Base-by-base conservation (phyloP, 495 filamentous ascomycete genomes). In the Penicillium antarcticum region DNA sequence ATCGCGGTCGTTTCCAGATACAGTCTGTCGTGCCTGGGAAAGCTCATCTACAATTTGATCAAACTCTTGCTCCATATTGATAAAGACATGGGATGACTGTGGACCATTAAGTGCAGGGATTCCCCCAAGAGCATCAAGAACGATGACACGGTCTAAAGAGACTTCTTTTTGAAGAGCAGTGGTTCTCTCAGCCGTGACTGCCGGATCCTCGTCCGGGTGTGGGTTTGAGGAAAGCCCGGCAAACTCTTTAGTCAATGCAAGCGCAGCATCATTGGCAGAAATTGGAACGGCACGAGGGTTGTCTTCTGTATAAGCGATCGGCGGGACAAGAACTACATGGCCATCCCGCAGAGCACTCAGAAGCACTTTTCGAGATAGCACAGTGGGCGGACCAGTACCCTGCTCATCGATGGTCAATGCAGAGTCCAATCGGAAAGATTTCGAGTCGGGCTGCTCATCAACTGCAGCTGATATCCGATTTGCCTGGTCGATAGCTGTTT, bases 61-160 rank as follows among this genome's bases (percentile, higher is more conserved):
- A 61, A 85, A 95, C 56, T 99, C 91, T 61, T 97, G 91, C 62
- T 95, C 88, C 58, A 99, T 79, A 58, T 99, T 99, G 66, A 99
- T 80, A 65, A 97, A 99, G 3, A 96, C 81, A 61, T 96, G 89
- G 12, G 87, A 84, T 8, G 80, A 79, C 35, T 87, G 80, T 0
- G 80, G 80, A 13, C 84, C 79, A 35, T 80, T 80, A 44, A 73
- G 77, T 0, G 87, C 78, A 1, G 94, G 95, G 43, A 94, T 91
- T 7, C 95, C 94, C 5, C 94, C 94, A 2, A 88, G 64, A 0
- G 89, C 87, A 68, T 99, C 95, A 13, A 99, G 75, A 19, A 97
- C 75, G 57, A 99, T 92, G 21, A 99, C 75, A 3, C 94, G 80
- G 57, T 97, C 94, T 2, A 97, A 70, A 6, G 83, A 78, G 2